Conservation (phyloP, 805 yeast species). For the Kluyveromyces siamensis region DNA sequence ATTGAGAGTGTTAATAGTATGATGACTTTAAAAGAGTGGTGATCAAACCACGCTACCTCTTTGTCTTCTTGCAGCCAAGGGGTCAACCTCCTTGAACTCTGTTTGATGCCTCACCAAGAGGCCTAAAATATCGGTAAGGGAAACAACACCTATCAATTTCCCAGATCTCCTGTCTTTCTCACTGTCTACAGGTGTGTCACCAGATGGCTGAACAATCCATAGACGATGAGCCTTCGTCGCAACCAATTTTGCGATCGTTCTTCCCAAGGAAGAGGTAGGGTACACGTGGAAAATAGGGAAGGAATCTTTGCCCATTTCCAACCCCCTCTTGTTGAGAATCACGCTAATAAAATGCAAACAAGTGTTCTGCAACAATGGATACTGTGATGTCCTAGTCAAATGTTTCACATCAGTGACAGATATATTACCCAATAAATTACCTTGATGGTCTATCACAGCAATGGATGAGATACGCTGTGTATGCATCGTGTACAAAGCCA, state of each 20-base stretch:
- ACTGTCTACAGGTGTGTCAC: constrained; percentile 19
- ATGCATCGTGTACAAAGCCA: constrained; percentile 82
- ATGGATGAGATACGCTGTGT: constrained; percentile 75
- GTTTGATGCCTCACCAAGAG: constrained; percentile 53
- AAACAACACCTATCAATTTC: constrained; percentile 80
- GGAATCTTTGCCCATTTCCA: constrained; percentile 80
- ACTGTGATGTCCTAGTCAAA: constrained; percentile 79
- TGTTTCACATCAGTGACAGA: constrained; percentile 90
- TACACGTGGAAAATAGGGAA: constrained; percentile 95
- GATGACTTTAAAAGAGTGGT: constrained; percentile 14
- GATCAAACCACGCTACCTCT: constrained; percentile 45
- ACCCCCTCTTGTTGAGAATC: constrained; percentile 78
- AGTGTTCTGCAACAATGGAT: constrained; percentile 69
- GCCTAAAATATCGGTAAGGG: constrained; percentile 83
- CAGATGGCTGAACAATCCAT: constrained; percentile 64
- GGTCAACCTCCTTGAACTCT: constrained; percentile 73
- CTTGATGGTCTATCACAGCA: constrained; percentile 80
- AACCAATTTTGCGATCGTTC: constrained; percentile 88
- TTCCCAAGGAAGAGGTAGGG: constrained; percentile 65
- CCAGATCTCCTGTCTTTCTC: constrained; percentile 57
- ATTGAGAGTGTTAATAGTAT: neutral
- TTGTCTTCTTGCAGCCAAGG: constrained; percentile 79
- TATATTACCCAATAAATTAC: constrained; percentile 78
- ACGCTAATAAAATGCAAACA: constrained; percentile 84
- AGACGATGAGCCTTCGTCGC: constrained; percentile 90